Evolutionary conservation across 129 eudicot species (phyloP).

Genomic region (Kitagawia praeruptora): DNA sequence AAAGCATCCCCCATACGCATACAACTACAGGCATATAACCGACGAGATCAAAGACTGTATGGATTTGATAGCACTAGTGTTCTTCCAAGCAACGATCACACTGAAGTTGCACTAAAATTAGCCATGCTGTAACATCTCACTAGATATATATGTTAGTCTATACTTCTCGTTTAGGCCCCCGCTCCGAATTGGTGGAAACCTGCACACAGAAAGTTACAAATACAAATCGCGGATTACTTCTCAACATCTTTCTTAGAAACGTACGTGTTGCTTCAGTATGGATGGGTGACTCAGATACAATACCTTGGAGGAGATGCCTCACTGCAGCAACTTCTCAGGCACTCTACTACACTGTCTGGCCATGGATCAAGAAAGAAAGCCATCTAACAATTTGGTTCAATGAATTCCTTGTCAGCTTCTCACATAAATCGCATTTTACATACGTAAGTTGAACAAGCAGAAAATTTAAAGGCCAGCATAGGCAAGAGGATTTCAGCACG

Average conservation of each 20-base stretch:
- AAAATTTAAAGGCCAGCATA: background rate
- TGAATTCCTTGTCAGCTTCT: background rate
- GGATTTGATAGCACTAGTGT: background rate
- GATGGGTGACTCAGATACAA: background rate
- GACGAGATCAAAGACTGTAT: background rate
- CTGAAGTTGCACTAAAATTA: background rate
- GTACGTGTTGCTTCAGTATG: background rate
- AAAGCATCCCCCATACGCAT: background rate
- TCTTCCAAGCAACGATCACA: background rate
- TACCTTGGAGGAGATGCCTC: conserved; percentile 72
- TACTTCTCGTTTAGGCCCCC: background rate
- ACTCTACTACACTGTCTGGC: conserved; percentile 48
- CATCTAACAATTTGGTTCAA: conserved; percentile 26
- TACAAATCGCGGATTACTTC: background rate
- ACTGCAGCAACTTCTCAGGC: conserved; percentile 71
- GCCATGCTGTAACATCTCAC: background rate
- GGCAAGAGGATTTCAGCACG: background rate
- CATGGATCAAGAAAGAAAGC: conserved; percentile 73
- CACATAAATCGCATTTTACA: background rate
- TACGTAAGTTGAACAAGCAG: background rate
- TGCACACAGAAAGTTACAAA: background rate
- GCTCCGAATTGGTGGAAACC: conserved; percentile 7
- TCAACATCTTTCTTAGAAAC: too few species aligned
- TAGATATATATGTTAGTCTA: background rate
- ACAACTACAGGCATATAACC: too few species aligned